Evolutionary conservation across 2,329 filamentous ascomycete species (phyloP), one percentile per base, ranked within the genome.

Genomic region (Alternaria sp.): DNA sequence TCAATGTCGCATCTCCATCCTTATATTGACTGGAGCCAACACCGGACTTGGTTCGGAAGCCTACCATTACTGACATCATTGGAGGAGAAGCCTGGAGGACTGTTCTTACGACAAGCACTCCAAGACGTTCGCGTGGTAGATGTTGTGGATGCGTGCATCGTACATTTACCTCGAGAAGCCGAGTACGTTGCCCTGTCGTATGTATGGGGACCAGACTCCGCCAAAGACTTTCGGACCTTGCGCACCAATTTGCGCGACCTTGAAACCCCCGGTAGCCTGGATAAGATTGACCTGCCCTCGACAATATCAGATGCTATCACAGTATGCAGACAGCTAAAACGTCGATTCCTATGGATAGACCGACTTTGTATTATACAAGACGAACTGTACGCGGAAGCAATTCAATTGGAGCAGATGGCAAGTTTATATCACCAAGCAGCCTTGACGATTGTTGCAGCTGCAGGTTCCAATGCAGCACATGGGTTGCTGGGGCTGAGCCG

Each of bases 401-500:
- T 50, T 10, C 57, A 63, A 15, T 47, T 68, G 3, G 23, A 59
- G 6, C 59, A 68, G 36, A 65, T 68, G 57, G 59, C 32, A n/a
- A 46, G 19, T 21, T 58, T 68, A 21, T 68, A 61, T 10, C 21
- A 36, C 23, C 46, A 52, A 26, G 59, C 62, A 6, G 21, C 13
- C 6, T 40, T 65, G 7, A 63, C 59, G 1, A 52, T 65, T 6
- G 44, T 63, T n/a, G 65, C 56, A 28, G 36, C 47, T 6, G 49
- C 54, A 26, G 54, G 44, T 21, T 32, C 17, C 11, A 36, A 57
- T 17, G 52, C 50, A 4, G 17, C 59, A 11, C 47, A 61, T 36
- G 61, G 61, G 1, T 45, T 64, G 4, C 36, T 58, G 9, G 64
- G 64, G 1, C 45, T 66, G 11, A 56, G 30, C 49, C 9, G 13